These are phyloP conservation scores for Sporobolus alterniflorus DNA, from an alignment of 202 grass and related monocot genomes.

Conservation along the genomic window DNA sequence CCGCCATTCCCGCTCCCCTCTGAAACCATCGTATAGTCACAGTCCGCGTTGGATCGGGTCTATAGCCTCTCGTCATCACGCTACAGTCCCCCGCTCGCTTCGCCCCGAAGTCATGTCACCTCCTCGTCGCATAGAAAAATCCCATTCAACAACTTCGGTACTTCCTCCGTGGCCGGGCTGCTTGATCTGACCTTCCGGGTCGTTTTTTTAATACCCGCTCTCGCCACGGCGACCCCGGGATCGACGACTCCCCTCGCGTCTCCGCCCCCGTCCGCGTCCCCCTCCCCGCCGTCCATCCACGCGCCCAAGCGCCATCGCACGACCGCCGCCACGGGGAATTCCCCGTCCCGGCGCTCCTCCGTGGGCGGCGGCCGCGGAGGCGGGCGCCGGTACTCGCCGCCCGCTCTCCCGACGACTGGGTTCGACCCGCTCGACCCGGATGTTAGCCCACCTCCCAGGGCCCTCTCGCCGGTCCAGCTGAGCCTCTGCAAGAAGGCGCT, in stretches of 20 bases:
- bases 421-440: conserved; percentile 22
- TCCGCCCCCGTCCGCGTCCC: not conserved
- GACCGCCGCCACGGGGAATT: conserved; percentile 32
- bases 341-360: not conserved
- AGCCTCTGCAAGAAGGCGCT: conserved; percentile 58
- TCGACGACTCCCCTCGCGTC: conserved; percentile 45
- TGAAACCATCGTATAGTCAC: too few relatives aligned
- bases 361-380: not conserved
- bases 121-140: not conserved
- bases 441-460: conserved; percentile 7
- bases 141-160: not conserved
- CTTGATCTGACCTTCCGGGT: not conserved
- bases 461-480: conserved; percentile 26
- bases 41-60: not conserved
- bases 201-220: not conserved
- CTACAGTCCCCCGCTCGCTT: not conserved
- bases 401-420: not conserved
- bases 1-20: too few relatives aligned
- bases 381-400: not conserved
- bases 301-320: conserved; percentile 34
- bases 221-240: conserved; percentile 45
- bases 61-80: not conserved
- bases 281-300: conserved; percentile 29
- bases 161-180: too few relatives aligned
- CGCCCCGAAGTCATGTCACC: conserved; percentile 48